Conservation (phyloP, 768 basidiomycete genomes). For the Leccinum uliginosum region DNA sequence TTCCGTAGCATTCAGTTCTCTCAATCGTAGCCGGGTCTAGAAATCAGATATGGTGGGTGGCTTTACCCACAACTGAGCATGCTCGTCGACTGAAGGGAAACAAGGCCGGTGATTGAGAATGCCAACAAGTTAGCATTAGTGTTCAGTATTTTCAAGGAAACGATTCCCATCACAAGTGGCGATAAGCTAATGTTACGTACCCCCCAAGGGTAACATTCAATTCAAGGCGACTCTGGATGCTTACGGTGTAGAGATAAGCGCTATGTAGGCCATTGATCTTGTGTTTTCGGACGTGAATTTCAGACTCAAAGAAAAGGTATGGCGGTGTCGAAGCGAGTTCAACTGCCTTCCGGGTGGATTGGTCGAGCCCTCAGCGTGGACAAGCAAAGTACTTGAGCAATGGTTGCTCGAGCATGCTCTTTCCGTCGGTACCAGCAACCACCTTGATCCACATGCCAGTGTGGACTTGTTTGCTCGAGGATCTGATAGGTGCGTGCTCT, state of each 20-base stretch:
- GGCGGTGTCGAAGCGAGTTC: slow-evolving; percentile 26
- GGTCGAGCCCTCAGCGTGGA: slow-evolving; percentile 25
- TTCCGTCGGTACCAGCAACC: slow-evolving; percentile 1
- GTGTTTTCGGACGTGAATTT: not conserved
- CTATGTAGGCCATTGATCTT: slow-evolving; percentile 30
- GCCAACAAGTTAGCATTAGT: slow-evolving; percentile 39
- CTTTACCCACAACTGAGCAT: not conserved
- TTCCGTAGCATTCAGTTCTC: slow-evolving; percentile 44
- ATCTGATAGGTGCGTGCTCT: slow-evolving; percentile 31
- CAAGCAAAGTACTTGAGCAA: slow-evolving; percentile 5
- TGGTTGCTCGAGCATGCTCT: slow-evolving; percentile 29
- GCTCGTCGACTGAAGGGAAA: not conserved
- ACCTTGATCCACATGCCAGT: slow-evolving; percentile 5
- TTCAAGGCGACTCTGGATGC: slow-evolving; percentile 34
- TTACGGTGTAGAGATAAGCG: slow-evolving; percentile 45
- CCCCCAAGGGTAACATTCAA: slow-evolving; percentile 43
- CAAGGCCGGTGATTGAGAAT: slow-evolving; percentile 40
- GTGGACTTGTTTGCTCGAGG: slow-evolving; percentile 32
- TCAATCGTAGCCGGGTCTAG: slow-evolving; percentile 44
- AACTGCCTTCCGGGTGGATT: slow-evolving; percentile 14
- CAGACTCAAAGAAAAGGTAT: slow-evolving; percentile 21
- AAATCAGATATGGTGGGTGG: slow-evolving; percentile 28
- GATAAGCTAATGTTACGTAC: slow-evolving; percentile 41
- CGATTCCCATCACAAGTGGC: slow-evolving; percentile 42
- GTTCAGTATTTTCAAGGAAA: slow-evolving; percentile 47